Evolutionary conservation across 225 moss, liverwort and hornwort genomes (phyloP).

Genomic region (Marchantia polymorpha): DNA sequence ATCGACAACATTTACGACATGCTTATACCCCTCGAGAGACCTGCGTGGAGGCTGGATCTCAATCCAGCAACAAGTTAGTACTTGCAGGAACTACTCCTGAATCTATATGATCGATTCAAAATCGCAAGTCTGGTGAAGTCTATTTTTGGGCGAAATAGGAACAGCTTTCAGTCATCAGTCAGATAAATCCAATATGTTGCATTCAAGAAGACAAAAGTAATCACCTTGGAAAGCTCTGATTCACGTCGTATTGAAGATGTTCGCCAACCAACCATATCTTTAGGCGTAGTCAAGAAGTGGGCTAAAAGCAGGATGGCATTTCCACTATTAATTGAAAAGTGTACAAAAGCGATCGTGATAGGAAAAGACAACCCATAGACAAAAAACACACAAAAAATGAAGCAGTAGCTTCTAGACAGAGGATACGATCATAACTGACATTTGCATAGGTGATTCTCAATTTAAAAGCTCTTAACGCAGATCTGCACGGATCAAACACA

Average conservation of each 20-base stretch:
- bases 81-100: neutral
- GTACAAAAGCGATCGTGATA: neutral
- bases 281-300: conserved; percentile 27
- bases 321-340: neutral
- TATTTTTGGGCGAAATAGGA: too few species aligned
- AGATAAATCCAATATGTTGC: too few species aligned
- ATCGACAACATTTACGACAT: conserved; percentile 67
- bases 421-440: conserved; percentile 91
- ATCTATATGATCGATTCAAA: too few species aligned
- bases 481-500: conserved; percentile 43
- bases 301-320: neutral
- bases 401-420: conserved; percentile 1
- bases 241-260: conserved; percentile 87
- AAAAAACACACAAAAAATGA: neutral
- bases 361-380: neutral
- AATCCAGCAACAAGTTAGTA: conserved; percentile 25
- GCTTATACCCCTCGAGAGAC: conserved; percentile 74
- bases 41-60: conserved; percentile 65
- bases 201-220: neutral
- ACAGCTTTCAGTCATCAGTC: too few species aligned
- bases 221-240: conserved; percentile 72
- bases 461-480: conserved; percentile 81
- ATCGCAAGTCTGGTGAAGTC: too few species aligned
- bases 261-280: conserved; percentile 91
- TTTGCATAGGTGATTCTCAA: conserved; percentile 75